Evolutionary conservation across 306 rosid species (phyloP).

Genomic region (Argentina anserina): DNA sequence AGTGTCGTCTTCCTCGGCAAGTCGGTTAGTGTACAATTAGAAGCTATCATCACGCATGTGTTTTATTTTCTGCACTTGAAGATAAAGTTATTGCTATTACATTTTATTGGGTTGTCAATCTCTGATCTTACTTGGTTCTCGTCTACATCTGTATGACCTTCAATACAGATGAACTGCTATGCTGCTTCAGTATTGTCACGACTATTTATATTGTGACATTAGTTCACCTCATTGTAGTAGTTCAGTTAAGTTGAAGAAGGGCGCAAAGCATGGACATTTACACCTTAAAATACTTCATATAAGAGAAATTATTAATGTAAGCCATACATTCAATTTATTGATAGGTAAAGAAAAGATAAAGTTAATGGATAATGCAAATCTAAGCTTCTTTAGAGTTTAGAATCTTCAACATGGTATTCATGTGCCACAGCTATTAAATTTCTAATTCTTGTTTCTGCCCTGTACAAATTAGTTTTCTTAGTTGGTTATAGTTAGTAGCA

Average conservation of each 20-base stretch:
- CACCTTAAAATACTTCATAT: neutral
- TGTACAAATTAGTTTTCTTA: neutral
- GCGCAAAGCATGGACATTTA: neutral
- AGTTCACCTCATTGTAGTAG: neutral
- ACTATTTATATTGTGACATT: neutral
- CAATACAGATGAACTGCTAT: neutral
- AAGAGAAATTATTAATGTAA: neutral
- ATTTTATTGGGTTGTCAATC: neutral
- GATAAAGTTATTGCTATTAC: neutral
- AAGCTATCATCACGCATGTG: neutral
- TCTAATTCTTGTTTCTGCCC: neutral
- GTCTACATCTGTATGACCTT: neutral
- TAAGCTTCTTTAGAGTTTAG: neutral
- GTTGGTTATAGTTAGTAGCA: neutral
- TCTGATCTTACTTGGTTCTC: neutral
- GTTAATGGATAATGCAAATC: neutral
- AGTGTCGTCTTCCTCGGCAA: constrained; percentile 51
- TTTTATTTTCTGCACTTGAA: neutral
- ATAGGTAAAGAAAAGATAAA: neutral
- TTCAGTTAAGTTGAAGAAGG: neutral
- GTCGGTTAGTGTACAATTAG: constrained; percentile 45
- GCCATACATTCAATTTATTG: neutral
- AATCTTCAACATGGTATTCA: neutral
- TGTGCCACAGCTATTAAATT: neutral
- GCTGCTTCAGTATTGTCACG: neutral